Conservation (phyloP, 1,139 yeast species). For the Kluyveromyces sp. region DNA sequence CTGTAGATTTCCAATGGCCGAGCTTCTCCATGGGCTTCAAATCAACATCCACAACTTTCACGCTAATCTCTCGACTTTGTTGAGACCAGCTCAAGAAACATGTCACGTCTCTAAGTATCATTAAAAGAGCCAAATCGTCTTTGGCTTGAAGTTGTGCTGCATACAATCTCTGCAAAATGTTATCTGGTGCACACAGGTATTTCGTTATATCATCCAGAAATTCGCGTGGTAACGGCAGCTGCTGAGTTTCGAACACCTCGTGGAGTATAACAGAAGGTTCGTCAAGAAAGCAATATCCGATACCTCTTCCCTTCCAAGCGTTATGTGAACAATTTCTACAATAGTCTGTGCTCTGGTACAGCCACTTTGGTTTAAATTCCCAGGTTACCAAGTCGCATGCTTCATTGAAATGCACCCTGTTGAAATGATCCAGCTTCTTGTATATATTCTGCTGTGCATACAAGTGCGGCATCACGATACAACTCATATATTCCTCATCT, state of each 20-base stretch:
- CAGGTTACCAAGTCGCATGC: slow-evolving; percentile 9
- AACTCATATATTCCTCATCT: slow-evolving; percentile 11
- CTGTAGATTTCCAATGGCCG: slow-evolving; percentile 20
- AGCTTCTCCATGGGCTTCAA: slow-evolving; percentile 21
- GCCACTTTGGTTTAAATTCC: slow-evolving; percentile 31
- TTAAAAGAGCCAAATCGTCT: slow-evolving; percentile 11
- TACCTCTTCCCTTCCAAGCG: slow-evolving; percentile 14
- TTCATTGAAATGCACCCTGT: slow-evolving; percentile 14
- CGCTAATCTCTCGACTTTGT: slow-evolving; percentile 6
- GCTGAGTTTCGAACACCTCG: slow-evolving; percentile 6
- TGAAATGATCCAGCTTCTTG: slow-evolving; percentile 19
- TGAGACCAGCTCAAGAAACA: slow-evolving; percentile 23
- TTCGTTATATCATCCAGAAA: slow-evolving; percentile 10
- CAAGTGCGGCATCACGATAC: slow-evolving; percentile 18
- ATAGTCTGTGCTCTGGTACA: slow-evolving; percentile 13
- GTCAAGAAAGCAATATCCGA: slow-evolving; percentile 20
- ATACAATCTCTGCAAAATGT: slow-evolving; percentile 15
- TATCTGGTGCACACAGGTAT: slow-evolving; percentile 15
- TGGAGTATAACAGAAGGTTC: neutral
- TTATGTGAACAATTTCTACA: slow-evolving; percentile 29
- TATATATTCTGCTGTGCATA: slow-evolving; percentile 4
- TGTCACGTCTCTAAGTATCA: slow-evolving; percentile 29
- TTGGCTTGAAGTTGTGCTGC: slow-evolving; percentile 14
- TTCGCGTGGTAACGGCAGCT: slow-evolving; percentile 8
- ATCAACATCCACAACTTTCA: slow-evolving; percentile 25